Evolutionary conservation across 768 basidiomycete species (phyloP), one percentile per base, ranked within the genome.

Genomic region (Leccinum subgranulosum): DNA sequence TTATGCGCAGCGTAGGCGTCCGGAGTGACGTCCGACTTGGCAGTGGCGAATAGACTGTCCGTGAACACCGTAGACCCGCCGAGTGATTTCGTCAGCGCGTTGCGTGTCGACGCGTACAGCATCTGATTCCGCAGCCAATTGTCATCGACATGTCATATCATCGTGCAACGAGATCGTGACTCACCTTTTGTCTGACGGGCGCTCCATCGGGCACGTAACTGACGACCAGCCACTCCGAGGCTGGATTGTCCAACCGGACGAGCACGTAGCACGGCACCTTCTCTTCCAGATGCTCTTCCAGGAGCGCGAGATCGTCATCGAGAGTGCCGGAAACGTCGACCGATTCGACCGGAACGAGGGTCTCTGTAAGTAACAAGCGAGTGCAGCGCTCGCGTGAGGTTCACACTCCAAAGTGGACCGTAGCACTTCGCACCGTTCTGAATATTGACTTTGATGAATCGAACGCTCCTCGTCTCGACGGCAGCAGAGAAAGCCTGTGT

Each of bases 141-240:
- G n/a, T 43, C 19, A 41, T 10, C 1, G n/a, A 41, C 39, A 41
- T 0, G 19, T 43, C 41, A n/a, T n/a, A 11, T 3, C 10, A 19
- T 43, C 39, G n/a, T 41, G 39, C 1, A 39, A 41, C 41, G 58
- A 70, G 60, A 62, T 11, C 2, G 28, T 34, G 1, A 27, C 34
- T 50, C 54, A 86, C 91, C 84, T 94, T 95, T 73, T 90, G 84
- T 66, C 90, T 81, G 58, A 94, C 82, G 73, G 81, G 86, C 27
- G 93, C 89, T 19, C 79, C 68, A 59, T 95, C 93, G 1, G 93
- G 93, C 6, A 94, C 90, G 67, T 92, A 95, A 66, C 77, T 86
- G 57, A 93, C 80, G 7, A 81, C 78, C 34, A 90, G 75, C 92
- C 92, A 94, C 60, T 86, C 82, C 1, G 81, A 65, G 0, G 78